Conservation (phyloP, 257 asterid species). For the Ophiorrhiza pumila region DNA sequence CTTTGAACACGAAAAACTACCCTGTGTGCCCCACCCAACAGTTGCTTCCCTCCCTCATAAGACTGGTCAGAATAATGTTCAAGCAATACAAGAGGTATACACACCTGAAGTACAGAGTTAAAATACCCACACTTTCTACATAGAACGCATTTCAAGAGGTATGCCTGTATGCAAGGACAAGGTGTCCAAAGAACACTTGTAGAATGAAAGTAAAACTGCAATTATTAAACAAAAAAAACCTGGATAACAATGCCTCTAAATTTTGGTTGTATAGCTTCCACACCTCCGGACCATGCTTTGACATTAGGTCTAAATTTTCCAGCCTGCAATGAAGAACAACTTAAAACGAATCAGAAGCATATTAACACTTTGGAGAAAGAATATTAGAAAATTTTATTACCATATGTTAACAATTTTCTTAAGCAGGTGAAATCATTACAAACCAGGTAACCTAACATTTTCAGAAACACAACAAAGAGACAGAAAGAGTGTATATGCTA, state of each 20-base stretch:
- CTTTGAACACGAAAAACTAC: background rate
- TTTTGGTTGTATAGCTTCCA: slow-evolving; percentile 87
- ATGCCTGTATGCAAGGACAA: background rate
- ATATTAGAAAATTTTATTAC: too few relatives aligned
- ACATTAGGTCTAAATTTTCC: slow-evolving; percentile 90
- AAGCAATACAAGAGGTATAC: background rate
- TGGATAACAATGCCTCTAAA: slow-evolving; percentile 74
- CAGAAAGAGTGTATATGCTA: background rate
- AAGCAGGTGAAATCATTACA: background rate
- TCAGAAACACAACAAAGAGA: background rate
- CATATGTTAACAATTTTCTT: background rate
- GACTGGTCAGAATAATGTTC: background rate
- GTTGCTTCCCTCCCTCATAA: background rate
- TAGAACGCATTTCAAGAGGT: background rate
- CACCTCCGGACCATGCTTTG: slow-evolving; percentile 86
- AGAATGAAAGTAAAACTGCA: background rate
- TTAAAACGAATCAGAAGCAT: background rate
- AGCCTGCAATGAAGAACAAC: slow-evolving; percentile 47
- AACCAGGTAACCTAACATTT: background rate
- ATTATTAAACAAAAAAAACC: slow-evolving; percentile 33
- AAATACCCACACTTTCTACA: background rate
- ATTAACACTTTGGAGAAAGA: background rate
- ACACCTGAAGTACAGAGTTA: background rate
- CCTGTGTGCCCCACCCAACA: too few relatives aligned
- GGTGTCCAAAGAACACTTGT: background rate